Evolutionary conservation across 148 eudicot genomes (phyloP), one percentile per base, ranked within the genome.

Genomic region (Diospyros lotus): DNA sequence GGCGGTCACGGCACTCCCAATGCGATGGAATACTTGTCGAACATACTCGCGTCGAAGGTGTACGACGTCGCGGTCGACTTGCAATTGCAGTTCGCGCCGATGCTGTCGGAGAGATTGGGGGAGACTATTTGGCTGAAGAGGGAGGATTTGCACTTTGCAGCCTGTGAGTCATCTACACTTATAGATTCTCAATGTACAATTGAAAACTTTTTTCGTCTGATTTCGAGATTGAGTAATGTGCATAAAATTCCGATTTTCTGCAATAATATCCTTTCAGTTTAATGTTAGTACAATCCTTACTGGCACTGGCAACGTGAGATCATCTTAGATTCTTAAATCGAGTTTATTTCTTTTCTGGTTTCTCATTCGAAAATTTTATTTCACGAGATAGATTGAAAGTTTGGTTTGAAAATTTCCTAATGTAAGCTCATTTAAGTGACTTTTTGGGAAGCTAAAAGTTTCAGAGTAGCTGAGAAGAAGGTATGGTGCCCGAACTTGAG

Each of bases 11-110:
- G 43, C 38, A 48, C 28, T 13, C 75, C 70, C 48, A 67, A 68
- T 28, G 87, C 94, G 0, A 92, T 90, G 94, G 91, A 87, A 73
- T 86, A 87, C 58, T 72, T 92, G 82, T 87, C 90, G 44, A 85
- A 82, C 51, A 93, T 90, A 7, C 67, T 89, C 73, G 64, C 82
- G 67, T 86, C 95, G 1, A 92, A 84, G 82, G 97, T 92, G 41
- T 90, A 92, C 46, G 97, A 92, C 48, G 87, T 90, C 6, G 91
- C 97, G 2, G 54, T 81, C 0, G 95, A 90, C 71, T 79, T 95
- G 48, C 95, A 93, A 5, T 85, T 93, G 87, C 87, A 90, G 79
- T 73, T 83, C 2, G 95, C 91, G 2, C 63, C 88, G 18, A 93
- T 86, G 86, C 81, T 93, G 0, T 89, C 93, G 8, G 82, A 81